phyloP scores from a whole-genome alignment of 2,329 filamentous ascomycete species.

The Decorospora gaudefroyi region DNA sequence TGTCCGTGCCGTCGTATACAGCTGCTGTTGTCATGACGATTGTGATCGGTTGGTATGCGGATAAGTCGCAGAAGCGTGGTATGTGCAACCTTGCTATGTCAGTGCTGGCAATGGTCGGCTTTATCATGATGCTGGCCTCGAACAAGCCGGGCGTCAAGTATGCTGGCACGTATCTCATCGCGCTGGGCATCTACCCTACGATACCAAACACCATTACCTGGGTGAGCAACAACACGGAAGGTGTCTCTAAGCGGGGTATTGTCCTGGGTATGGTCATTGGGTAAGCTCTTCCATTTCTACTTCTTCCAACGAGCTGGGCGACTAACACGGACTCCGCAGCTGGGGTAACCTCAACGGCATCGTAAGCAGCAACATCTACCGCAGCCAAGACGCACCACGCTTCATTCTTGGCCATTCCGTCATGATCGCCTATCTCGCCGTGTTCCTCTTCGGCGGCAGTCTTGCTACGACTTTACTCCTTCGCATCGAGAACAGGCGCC shows the following conservation, averaged over 20 bases:
- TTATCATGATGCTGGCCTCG: conserved; percentile 39
- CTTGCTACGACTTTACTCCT: too few species aligned
- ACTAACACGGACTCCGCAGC: too few species aligned
- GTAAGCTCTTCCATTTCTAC: too few species aligned
- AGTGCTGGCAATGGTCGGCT: conserved; percentile 60
- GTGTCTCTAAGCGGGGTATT: conserved; percentile 59
- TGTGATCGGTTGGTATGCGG: conserved; percentile 37
- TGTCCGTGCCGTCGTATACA: conserved; percentile 65
- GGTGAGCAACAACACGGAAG: conserved; percentile 63
- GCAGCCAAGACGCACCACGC: too few species aligned
- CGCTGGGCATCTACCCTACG: conserved; percentile 58
- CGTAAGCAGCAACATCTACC: too few species aligned
- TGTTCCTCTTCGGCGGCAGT: too few species aligned
- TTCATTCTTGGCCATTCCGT: too few species aligned
- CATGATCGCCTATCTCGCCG: too few species aligned
- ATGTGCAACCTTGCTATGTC: conserved; percentile 42
- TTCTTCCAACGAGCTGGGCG: conserved; percentile 6
- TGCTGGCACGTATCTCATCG: conserved; percentile 42
- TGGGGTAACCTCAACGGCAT: too few species aligned
- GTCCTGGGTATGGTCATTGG: conserved; percentile 63
- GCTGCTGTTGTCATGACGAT: conserved; percentile 46
- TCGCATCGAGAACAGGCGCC: too few species aligned
- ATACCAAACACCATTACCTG: conserved; percentile 62
- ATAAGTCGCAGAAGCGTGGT: conserved; percentile 35
- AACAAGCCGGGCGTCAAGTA: conserved; percentile 38